Evolutionary conservation across 1,284 basidiomycete species (phyloP), one percentile per base, ranked within the genome.

Genomic region (Inonotus obliquus): DNA sequence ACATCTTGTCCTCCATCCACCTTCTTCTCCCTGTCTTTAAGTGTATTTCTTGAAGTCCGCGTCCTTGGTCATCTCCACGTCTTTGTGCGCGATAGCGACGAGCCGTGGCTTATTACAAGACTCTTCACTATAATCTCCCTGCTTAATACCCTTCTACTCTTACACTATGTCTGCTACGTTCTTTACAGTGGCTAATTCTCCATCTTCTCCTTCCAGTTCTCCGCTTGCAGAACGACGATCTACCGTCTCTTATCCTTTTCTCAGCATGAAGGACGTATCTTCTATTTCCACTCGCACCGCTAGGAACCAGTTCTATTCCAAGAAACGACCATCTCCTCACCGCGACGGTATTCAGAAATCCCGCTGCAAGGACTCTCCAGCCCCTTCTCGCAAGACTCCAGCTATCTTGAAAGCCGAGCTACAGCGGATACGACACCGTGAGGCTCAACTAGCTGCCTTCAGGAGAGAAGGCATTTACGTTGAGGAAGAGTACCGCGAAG

Each of bases 401-500:
- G 83, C 83, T 67, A 83, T 81, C 29, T 77, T 82, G 57, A 88
- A 84, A 70, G 73, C 82, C 54, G 79, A 83, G 63, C 72, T 83
- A 39, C 69, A 82, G 35, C 81, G 83, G 57, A 85, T 87, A 69
- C 82, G 83, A 58, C 85, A 86, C 67, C 85, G 87, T 60, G 83
- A 87, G 63, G 79, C 81, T 13, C 87, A 88, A 67, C 80, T 89
- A 32, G 72, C 79, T 54, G 86, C 87, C 25, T 76, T 89, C 65
- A 81, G 87, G 51, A 78, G 82, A 69, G 85, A 90, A 69, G 86
- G 85, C 48, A 81, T 89, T 61, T 78, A 86, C 59, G 73, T 91
- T 65, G 97, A 99, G 76, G 91, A 94, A 70, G 97, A 99, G 75
- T 99, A 99, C 73, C 85, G 89, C 55, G 91, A 96, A 44, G 97